phyloP scores from a whole-genome alignment of 169 alveolate species.

The Cyclospora cayetanensis region DNA sequence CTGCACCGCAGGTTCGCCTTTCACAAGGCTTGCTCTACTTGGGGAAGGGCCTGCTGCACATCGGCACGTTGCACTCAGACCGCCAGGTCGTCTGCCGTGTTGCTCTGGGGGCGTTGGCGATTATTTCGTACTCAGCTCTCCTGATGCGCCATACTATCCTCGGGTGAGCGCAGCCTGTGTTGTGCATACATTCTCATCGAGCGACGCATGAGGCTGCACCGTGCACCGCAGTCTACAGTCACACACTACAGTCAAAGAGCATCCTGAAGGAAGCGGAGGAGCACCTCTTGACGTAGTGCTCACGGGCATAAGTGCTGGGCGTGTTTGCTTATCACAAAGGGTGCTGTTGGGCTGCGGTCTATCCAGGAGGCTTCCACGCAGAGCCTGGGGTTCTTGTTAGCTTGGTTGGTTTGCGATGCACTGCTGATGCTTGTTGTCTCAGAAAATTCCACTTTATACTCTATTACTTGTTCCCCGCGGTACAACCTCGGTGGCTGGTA shows the following conservation, averaged over 20 bases:
- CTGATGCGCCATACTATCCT: conserved; percentile 88
- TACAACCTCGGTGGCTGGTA: conserved; percentile 86
- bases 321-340: no score
- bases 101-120: conserved; percentile 94
- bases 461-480: conserved; percentile 94
- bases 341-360: no score
- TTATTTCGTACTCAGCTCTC: conserved; percentile 91
- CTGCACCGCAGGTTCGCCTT: conserved; percentile 62
- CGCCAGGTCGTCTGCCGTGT: conserved; percentile 93
- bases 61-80: conserved; percentile 97
- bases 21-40: conserved; percentile 89
- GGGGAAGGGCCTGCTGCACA: conserved; percentile 97
- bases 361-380: no score
- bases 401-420: background rate
- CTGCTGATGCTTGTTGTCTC: background rate
- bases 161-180: conserved; percentile 78
- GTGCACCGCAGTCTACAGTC: no score
- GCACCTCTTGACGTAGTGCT: no score
- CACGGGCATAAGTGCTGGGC: no score
- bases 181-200: background rate
- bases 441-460: conserved; percentile 91
- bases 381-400: no score
- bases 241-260: no score
- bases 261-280: no score
- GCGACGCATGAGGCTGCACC: background rate